These are phyloP conservation scores for Kwoniella mangroviensis DNA, from an alignment of 768 basidiomycete genomes.

Conservation along the genomic window DNA sequence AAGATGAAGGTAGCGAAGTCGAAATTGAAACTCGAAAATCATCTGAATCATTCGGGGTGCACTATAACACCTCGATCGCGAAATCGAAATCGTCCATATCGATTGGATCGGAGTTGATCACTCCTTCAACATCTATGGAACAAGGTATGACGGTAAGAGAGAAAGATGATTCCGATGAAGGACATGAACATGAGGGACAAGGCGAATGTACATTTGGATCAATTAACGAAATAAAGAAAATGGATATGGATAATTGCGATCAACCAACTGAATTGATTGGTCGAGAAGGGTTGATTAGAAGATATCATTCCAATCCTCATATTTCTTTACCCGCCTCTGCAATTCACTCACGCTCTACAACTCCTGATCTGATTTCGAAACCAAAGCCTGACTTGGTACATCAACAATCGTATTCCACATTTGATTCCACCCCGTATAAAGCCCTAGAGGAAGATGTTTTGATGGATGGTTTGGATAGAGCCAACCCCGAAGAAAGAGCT, in stretches of 20 bases:
- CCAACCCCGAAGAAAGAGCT: conserved; percentile 17
- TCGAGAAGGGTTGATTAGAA: neutral
- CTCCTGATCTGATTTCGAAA: neutral
- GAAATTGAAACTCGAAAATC: conserved; percentile 15
- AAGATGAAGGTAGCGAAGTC: neutral
- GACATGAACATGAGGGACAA: neutral
- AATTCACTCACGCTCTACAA: conserved; percentile 2
- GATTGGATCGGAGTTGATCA: conserved; percentile 23
- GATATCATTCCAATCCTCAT: conserved; percentile 13
- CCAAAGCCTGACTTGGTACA: neutral
- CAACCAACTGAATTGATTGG: neutral
- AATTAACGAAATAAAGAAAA: no score
- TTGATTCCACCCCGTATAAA: neutral
- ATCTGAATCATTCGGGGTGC: conserved; percentile 32
- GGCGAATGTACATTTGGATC: neutral
- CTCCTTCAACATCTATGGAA: conserved; percentile 17
- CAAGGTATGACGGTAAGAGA: neutral
- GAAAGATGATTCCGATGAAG: neutral
- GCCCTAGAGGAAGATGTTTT: neutral
- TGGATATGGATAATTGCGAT: no score
- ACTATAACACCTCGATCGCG: conserved; percentile 8
- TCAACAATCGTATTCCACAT: conserved; percentile 9
- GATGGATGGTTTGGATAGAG: conserved; percentile 9
- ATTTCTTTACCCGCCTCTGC: conserved; percentile 22
- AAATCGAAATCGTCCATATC: conserved; percentile 21